Percentiles rank a stretch among this genome's conserved stretches.
These are phyloP conservation scores for Aspergillus tubingensis DNA, from an alignment of 2,329 filamentous ascomycete genomes.

Conservation along the genomic window DNA sequence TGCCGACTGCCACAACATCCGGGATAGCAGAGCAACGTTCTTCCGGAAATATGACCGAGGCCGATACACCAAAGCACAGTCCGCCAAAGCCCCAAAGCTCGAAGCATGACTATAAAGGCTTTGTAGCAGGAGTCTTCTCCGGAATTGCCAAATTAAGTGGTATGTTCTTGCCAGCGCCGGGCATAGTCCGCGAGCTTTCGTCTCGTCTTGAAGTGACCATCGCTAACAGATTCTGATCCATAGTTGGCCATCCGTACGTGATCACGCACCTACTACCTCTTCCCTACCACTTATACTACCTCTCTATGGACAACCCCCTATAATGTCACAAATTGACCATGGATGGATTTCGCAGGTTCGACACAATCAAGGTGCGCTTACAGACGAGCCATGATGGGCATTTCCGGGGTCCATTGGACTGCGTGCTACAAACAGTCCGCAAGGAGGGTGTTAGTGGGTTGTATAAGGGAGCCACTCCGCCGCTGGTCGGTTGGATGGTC, in stretches of 20 bases:
- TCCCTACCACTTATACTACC: not conserved
- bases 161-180: constrained; percentile 45
- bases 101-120: constrained; percentile 79
- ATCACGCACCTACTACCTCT: not conserved
- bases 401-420: constrained; percentile 85
- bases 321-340: not conserved
- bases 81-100: constrained; percentile 20
- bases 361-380: constrained; percentile 93
- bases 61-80: constrained; percentile 4
- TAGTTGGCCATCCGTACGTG: constrained; percentile 62
- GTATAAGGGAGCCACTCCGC: constrained; percentile 93
- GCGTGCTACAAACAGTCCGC: constrained; percentile 77
- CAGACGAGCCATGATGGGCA: constrained; percentile 78
- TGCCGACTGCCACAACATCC: constrained; percentile 9
- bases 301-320: not conserved
- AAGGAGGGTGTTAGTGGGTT: constrained; percentile 82
- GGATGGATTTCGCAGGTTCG: constrained; percentile 62
- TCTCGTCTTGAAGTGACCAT: not conserved
- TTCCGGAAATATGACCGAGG: constrained; percentile 8
- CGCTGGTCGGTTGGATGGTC: constrained; percentile 95
- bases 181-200: not conserved
- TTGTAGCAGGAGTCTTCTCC: constrained; percentile 93
- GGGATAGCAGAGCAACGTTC: constrained; percentile 8
- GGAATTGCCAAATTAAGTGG: constrained; percentile 87
- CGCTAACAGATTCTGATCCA: not conserved